Evolutionary conservation across 2,329 filamentous ascomycete genomes (phyloP), one percentile per base, ranked within the genome.

Genomic region (Phialocephala subalpina): DNA sequence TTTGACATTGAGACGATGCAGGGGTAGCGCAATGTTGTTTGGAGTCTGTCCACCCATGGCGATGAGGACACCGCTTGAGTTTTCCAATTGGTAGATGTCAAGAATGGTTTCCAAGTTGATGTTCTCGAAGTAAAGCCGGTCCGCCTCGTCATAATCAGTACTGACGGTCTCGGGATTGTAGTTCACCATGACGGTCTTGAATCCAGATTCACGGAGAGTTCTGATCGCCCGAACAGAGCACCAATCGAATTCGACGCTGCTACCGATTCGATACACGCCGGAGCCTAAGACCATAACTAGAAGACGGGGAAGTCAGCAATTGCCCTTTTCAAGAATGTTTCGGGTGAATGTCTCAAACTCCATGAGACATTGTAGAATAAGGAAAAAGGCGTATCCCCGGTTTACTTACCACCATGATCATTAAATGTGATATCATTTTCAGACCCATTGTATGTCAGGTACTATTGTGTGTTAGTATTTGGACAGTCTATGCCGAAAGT

Each of bases 221-320:
- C 95, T 90, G 69, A 98, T 97, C 6, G 96, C 93, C 67, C 95
- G 87, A 33, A 99, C 96, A 4, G 96, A 97, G 79, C 96, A 98
- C 96, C 96, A 99, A 80, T 99, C 47, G 79, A 99, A 99, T 78
- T 99, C 96, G 66, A 99, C 96, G 84, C 98, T 98, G 11, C 97
- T 94, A 79, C 95, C 95, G 36, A 94, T 97, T 16, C 95, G 97
- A 85, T 11, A 98, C 94, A 68, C 67, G 12, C 64, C 62, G 1
- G 64, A 66, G 1, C 62, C 69, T 35, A 98, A 85, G 9, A 99
- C 95, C 94, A 98, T 97, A 67, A 97, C n/a, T n/a, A n/a, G n/a
- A n/a, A n/a, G n/a, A n/a, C n/a, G n/a, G n/a, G n/a, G n/a, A n/a
- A n/a, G n/a, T n/a, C n/a, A n/a, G n/a, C n/a, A n/a, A n/a, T n/a